Conservation (phyloP, 164 flowering plant genomes). For the Vitis rotundifolia region DNA sequence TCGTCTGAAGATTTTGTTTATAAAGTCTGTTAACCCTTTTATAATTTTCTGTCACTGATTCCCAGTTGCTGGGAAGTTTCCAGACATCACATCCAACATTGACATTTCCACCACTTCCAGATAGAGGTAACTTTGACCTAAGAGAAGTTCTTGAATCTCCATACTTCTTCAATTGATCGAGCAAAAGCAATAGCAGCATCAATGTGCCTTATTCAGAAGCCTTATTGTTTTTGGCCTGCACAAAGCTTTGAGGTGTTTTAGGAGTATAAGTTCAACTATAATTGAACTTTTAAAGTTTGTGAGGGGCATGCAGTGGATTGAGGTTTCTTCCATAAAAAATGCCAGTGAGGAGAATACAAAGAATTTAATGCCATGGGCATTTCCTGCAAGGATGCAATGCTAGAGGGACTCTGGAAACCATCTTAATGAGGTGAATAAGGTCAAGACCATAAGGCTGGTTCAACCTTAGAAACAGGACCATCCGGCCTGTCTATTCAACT, state of each 20-base stretch:
- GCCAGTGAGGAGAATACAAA: too few relatives aligned
- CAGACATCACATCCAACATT: slow-evolving; percentile 63
- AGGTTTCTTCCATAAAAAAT: too few relatives aligned
- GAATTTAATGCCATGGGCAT: too few relatives aligned
- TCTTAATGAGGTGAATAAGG: too few relatives aligned
- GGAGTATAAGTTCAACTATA: neutral
- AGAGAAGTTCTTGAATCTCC: slow-evolving; percentile 70
- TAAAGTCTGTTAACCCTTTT: too few relatives aligned
- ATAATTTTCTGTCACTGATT: neutral
- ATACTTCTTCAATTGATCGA: slow-evolving; percentile 78
- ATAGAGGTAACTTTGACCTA: slow-evolving; percentile 82
- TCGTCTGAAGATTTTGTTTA: neutral
- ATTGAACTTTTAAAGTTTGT: too few relatives aligned
- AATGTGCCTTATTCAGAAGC: neutral
- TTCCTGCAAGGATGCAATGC: too few relatives aligned
- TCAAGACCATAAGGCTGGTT: too few relatives aligned
- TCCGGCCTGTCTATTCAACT: too few relatives aligned
- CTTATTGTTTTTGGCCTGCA: neutral
- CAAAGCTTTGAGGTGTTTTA: neutral
- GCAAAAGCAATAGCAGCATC: neutral
- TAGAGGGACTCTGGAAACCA: too few relatives aligned
- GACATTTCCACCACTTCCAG: slow-evolving; percentile 75
- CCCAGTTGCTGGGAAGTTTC: slow-evolving; percentile 83
- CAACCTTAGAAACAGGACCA: too few relatives aligned
- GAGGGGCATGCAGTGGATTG: too few relatives aligned